Evolutionary conservation across 2,329 filamentous ascomycete species (phyloP), one percentile per base, ranked within the genome.

Genomic region (Pseudogymnoascus sp.): DNA sequence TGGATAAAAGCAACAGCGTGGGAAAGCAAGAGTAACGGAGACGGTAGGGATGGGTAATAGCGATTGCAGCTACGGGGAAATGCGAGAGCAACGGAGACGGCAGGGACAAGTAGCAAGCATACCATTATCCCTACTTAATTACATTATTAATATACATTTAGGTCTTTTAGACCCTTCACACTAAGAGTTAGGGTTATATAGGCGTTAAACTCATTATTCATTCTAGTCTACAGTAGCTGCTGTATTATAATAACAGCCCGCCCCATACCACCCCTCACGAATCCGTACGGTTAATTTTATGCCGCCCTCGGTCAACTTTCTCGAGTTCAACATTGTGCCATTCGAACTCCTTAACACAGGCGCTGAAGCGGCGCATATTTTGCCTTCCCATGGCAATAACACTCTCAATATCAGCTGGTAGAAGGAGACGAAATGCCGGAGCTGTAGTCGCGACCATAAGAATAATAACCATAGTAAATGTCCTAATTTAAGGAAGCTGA

Each of bases 391-490:
- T 53, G 11, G 62, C 40, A 18, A 71, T 69, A 0, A 64, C 60
- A 5, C 64, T 59, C 23, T 70, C 69, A 16, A 68, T 63, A 16
- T 70, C 67, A 2, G 37, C 14, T 0, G 69, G 69, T 10, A 70
- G 40, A 3, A 67, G 64, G 3, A 62, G 61, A 8, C 14, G 61
- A 16, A 71, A 67, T 6, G 65, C 42, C 1, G 64, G 40, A 12
- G 61, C 64, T 21, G 66, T 59, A 0, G 69, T 67, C 8, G 69
- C 66, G 3, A 71, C 65, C 28, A 69, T 67, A 0, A 70, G 60
- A 25, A 71, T 70, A 1, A 68, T 71, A 0, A 67, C 66, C 18
- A 73, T 71, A 16, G 71, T 71, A 5, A 73, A 66, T 1, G 70
- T 73, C 0, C 72, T 73, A 0, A 38, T 56, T 18, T 59, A 46